phyloP scores from a whole-genome alignment of 345 rosid genomes.

The Brassica incana region DNA sequence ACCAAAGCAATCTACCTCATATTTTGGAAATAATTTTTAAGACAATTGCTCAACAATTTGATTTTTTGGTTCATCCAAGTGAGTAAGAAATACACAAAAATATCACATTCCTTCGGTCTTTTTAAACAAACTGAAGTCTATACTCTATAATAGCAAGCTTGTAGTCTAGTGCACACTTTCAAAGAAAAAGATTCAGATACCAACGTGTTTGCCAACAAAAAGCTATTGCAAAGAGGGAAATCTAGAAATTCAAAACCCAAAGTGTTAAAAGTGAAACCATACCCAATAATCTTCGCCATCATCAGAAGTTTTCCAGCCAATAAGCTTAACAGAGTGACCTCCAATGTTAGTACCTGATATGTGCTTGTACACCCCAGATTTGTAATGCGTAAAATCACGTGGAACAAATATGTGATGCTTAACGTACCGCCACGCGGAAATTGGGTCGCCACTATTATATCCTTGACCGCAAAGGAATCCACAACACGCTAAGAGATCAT shows the following conservation, averaged over 20 bases:
- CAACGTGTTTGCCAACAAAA: not conserved
- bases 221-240: slow-evolving; percentile 12
- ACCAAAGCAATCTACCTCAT: not conserved
- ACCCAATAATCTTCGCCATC: slow-evolving; percentile 94
- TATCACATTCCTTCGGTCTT: not conserved
- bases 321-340: slow-evolving; percentile 90
- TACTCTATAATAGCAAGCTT: slow-evolving; percentile 3
- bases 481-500: slow-evolving; percentile 92
- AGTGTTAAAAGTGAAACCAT: slow-evolving; percentile 3
- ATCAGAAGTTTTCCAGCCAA: slow-evolving; percentile 91
- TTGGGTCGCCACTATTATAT: slow-evolving; percentile 82
- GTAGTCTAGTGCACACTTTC: not conserved
- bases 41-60: not conserved
- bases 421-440: slow-evolving; percentile 77
- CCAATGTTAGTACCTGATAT: slow-evolving; percentile 66
- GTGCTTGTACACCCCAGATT: slow-evolving; percentile 12
- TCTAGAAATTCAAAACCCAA: no score
- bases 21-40: not conserved
- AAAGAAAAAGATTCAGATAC: not conserved
- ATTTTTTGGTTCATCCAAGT: slow-evolving; percentile 1
- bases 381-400: slow-evolving; percentile 64
- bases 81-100: not conserved
- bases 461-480: slow-evolving; percentile 85
- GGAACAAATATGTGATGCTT: slow-evolving; percentile 32
- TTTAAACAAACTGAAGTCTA: not conserved